These are phyloP conservation scores for Tricholoma matsutake DNA, from an alignment of 768 basidiomycete genomes.

Conservation along the genomic window DNA sequence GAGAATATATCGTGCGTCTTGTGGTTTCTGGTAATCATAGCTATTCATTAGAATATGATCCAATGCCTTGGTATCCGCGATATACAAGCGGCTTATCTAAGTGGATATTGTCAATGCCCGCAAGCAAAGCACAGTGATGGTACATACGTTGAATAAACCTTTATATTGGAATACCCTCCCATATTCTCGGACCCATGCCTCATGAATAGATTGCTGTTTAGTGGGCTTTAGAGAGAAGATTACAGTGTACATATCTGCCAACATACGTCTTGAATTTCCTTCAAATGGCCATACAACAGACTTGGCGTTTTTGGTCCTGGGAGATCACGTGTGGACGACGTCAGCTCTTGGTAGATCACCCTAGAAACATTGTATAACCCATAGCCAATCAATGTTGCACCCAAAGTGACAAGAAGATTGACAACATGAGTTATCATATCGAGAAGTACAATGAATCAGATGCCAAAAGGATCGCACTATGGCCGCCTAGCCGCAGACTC, in stretches of 20 bases:
- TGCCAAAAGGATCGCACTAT: too few species aligned
- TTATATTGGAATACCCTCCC: conserved; percentile 14
- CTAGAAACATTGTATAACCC: conserved; percentile 30
- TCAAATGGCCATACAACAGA: conserved; percentile 47
- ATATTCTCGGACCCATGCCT: conserved; percentile 14
- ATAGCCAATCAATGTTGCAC: conserved; percentile 20
- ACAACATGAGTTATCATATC: neutral
- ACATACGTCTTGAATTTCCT: conserved; percentile 40
- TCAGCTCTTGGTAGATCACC: conserved; percentile 29
- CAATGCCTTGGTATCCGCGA: conserved; percentile 59
- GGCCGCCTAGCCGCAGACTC: too few species aligned
- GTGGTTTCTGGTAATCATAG: conserved; percentile 54
- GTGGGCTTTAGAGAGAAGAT: too few species aligned
- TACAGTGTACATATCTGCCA: too few species aligned
- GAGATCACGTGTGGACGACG: conserved; percentile 44
- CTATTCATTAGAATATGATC: conserved; percentile 59
- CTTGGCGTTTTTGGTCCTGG: conserved; percentile 48
- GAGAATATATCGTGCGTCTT: conserved; percentile 33
- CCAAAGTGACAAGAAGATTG: conserved; percentile 13
- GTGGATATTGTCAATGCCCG: neutral
- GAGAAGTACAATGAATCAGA: too few species aligned
- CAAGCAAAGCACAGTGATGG: neutral
- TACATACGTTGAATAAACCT: conserved; percentile 38
- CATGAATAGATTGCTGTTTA: conserved; percentile 27
- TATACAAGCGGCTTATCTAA: conserved; percentile 44